Evolutionary conservation across 225 moss, liverwort and hornwort genomes (phyloP), one percentile per base, ranked within the genome.

Genomic region (Physcomitrellopsis africana): DNA sequence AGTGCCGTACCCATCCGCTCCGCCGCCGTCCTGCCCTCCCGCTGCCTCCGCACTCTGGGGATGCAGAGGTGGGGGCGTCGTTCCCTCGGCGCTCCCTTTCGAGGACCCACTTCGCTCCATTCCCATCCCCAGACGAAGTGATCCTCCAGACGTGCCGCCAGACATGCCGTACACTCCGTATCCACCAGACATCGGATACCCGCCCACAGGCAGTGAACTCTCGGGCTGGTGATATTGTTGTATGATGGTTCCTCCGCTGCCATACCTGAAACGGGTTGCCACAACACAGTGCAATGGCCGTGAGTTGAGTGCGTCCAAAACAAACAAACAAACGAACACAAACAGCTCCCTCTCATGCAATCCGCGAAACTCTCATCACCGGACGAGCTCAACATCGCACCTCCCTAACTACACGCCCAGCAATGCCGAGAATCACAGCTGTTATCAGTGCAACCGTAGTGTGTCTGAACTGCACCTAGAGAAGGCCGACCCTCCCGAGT

Each of bases 401-500:
- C 8, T 47, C 59, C 24, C 16, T 0, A 14, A 37, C 32, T 7
- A 5, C 32, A 37, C 32, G 4, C 32, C 7, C 18, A 14, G 37
- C 16, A 11, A 37, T 37, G 5, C 32, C 32, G 1, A 4, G 4
- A 37, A 4, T 5, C 4, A 37, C 32, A 37, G 4, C 32, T 7
- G 2, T 37, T 5, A 37, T 7, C 32, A 37, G 5, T 37, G 32
- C 32, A 37, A 37, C 22, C 19, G 17, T 5, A 19, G 17, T 8
- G 44, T 27, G 52, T 19, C 51, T 29, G 9, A 58, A 67, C 24
- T 7, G 16, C 77, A 99, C 99, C 99, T 93, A 16, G 99, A 95
- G 77, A 99, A 99, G 0, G 99, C 99, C 55, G 99, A 99, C 52
- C 95, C 92, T 54, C 95, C 94, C 61, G 93, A 99, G 59, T 99